A percentile compares a stretch with the other conserved stretches of the same genome.
These are phyloP conservation scores for Excoecaria cochinchinensis DNA, from an alignment of 345 rosid genomes.

Conservation along the genomic window DNA sequence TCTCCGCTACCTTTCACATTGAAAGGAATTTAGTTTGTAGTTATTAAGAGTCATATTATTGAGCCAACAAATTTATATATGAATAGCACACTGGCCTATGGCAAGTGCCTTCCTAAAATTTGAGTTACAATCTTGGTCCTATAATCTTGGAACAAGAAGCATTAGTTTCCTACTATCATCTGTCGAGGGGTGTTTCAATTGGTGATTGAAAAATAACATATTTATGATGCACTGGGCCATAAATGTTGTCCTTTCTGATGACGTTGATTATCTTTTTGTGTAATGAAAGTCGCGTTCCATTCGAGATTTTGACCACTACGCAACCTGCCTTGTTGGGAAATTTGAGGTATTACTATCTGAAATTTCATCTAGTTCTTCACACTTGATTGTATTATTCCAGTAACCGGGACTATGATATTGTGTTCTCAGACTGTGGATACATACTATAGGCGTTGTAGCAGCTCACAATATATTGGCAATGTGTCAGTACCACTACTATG, in stretches of 20 bases:
- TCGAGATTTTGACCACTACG: conserved; percentile 77
- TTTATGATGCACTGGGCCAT: neutral
- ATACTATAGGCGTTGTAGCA: conserved; percentile 77
- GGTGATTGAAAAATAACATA: neutral
- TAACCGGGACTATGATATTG: conserved; percentile 18
- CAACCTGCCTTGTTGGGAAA: conserved; percentile 81
- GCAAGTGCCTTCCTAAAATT: neutral
- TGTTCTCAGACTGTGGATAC: conserved; percentile 77
- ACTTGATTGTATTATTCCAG: conserved; percentile 15
- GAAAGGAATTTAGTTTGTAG: neutral
- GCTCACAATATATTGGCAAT: conserved; percentile 54
- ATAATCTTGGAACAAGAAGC: neutral
- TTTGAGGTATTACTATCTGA: conserved; percentile 60
- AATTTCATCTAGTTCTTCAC: conserved; percentile 5
- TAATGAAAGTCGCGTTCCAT: conserved; percentile 68
- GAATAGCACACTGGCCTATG: neutral
- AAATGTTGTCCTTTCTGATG: neutral
- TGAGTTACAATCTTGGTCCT: neutral
- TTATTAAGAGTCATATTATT: neutral
- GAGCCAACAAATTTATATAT: too few relatives aligned
- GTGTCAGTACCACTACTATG: conserved; percentile 82
- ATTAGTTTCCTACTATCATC: neutral
- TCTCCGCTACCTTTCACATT: conserved; percentile 8
- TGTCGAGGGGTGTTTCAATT: neutral
- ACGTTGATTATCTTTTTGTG: conserved; percentile 15